phyloP scores from a whole-genome alignment of 306 rosid genomes.

The Phaseolus lunatus region DNA sequence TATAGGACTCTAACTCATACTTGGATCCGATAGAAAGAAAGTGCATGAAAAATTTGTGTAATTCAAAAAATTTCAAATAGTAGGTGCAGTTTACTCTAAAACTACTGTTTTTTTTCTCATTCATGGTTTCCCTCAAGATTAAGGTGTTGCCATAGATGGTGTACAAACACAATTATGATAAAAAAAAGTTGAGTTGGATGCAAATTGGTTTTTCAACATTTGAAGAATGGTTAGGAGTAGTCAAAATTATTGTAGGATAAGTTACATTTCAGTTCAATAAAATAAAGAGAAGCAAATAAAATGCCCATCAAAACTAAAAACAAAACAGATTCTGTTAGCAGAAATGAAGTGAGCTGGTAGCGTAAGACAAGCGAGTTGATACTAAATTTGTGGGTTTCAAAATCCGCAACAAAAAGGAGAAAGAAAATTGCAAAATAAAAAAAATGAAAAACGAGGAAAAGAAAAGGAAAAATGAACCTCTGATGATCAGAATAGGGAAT shows the following conservation, averaged over 20 bases:
- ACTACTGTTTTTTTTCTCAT: not conserved
- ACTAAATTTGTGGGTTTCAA: not conserved
- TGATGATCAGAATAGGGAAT: constrained; percentile 90
- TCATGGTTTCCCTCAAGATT: not conserved
- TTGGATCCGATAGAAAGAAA: too few relatives aligned
- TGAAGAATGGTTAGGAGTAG: not conserved
- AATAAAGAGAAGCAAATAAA: not conserved
- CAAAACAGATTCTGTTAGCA: not conserved
- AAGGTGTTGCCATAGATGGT: not conserved
- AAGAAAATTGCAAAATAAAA: not conserved
- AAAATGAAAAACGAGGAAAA: not conserved
- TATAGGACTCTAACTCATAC: too few relatives aligned
- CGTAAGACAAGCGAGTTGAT: not conserved
- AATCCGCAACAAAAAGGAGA: not conserved
- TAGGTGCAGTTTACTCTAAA: too few relatives aligned
- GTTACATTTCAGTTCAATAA: not conserved
- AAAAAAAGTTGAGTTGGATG: not conserved
- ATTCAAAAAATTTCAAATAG: too few relatives aligned
- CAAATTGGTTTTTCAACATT: not conserved
- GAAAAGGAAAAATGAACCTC: constrained; percentile 50
- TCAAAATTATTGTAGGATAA: not conserved
- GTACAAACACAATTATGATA: not conserved
- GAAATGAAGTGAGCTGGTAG: not conserved
- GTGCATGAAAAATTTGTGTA: too few relatives aligned
- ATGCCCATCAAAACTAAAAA: not conserved